These are phyloP conservation scores for Corrigiola litoralis DNA, from an alignment of 179 eudicot species.

Conservation along the genomic window DNA sequence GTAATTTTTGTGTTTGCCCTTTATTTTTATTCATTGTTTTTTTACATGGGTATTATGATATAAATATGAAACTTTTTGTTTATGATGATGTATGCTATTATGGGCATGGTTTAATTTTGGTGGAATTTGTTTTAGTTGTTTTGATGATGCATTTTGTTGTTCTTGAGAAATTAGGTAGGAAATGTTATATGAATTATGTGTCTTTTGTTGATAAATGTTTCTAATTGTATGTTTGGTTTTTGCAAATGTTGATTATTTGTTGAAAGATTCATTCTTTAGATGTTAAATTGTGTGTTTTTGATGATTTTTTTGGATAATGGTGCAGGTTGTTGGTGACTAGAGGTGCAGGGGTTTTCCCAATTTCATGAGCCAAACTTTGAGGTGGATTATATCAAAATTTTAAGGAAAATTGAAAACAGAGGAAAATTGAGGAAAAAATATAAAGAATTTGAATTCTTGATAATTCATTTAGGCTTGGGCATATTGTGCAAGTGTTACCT, in stretches of 20 bases:
- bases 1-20: not conserved
- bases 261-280: slow-evolving; percentile 14
- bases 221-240: not conserved
- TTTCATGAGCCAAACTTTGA: slow-evolving; percentile 14
- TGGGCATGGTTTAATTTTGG: not conserved
- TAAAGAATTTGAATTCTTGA: not conserved
- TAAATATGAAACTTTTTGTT: not conserved
- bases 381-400: slow-evolving; percentile 10
- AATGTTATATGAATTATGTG: not conserved
- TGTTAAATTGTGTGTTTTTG: not conserved
- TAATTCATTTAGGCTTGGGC: not conserved
- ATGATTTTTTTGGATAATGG: slow-evolving; percentile 7
- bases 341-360: slow-evolving; percentile 26
- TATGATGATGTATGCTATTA: not conserved
- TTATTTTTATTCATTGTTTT: not conserved
- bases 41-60: not conserved
- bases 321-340: slow-evolving; percentile 26
- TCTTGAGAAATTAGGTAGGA: not conserved
- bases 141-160: not conserved
- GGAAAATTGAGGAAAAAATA: not conserved
- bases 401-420: not conserved
- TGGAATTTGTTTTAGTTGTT: not conserved
- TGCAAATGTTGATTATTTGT: not conserved
- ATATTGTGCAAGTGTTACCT: slow-evolving; percentile 1
- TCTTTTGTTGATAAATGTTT: not conserved